Evolutionary conservation across 2,329 filamentous ascomycete species (phyloP).

Genomic region (Alternaria dauci): DNA sequence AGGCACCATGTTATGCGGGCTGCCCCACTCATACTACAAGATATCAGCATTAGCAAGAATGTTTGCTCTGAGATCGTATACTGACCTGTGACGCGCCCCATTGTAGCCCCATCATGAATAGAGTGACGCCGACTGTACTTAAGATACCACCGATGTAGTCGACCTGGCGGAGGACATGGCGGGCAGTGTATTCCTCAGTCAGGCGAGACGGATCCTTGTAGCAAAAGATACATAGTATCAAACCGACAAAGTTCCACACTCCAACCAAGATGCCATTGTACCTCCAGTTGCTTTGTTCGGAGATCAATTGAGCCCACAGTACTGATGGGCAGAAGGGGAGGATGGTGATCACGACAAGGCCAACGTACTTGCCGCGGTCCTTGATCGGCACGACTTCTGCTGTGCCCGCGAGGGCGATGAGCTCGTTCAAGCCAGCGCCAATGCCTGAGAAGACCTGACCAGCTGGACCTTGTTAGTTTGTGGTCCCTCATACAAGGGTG

Average conservation of each 20-base stretch:
- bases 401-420: constrained; percentile 73
- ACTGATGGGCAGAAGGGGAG: constrained; percentile 70
- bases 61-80: neutral
- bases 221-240: constrained; percentile 59
- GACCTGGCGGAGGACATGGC: constrained; percentile 38
- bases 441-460: constrained; percentile 64
- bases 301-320: constrained; percentile 67
- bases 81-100: constrained; percentile 49
- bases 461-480: constrained; percentile 22
- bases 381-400: constrained; percentile 72
- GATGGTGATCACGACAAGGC: constrained; percentile 67
- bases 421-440: constrained; percentile 72
- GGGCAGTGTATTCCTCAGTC: constrained; percentile 51
- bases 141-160: constrained; percentile 46
- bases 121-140: constrained; percentile 40
- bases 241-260: constrained; percentile 61
- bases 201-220: constrained; percentile 52
- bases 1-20: constrained; percentile 63
- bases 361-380: constrained; percentile 71
- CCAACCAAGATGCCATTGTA: constrained; percentile 64
- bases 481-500: neutral
- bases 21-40: constrained; percentile 64
- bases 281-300: constrained; percentile 60
- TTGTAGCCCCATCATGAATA: constrained; percentile 51
- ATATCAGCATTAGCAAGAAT: constrained; percentile 52